A percentile compares a stretch with the other conserved stretches of the same genome.
Evolutionary conservation across 1,139 yeast species (phyloP).

Genomic region (Hemisphaericaspora subhashii): DNA sequence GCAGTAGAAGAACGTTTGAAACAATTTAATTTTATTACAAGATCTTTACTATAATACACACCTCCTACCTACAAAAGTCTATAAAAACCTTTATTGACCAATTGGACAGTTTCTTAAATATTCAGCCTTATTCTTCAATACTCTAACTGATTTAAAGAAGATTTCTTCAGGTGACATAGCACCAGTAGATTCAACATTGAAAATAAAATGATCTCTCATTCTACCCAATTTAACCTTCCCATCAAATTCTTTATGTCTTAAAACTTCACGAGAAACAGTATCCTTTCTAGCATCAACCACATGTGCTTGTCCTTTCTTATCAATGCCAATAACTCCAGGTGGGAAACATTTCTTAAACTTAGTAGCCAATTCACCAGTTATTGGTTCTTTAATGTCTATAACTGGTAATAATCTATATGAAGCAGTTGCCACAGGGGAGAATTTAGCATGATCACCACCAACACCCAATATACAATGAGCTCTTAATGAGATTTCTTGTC

Average conservation of each 20-base stretch:
- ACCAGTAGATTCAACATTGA: conserved; percentile 92
- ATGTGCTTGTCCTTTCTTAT: conserved; percentile 63
- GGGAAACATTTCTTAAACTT: conserved; percentile 91
- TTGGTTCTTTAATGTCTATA: conserved; percentile 73
- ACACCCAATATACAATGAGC: conserved; percentile 91
- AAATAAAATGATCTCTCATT: conserved; percentile 87
- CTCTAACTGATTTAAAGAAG: conserved; percentile 83
- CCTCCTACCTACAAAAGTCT: background rate
- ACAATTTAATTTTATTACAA: no score
- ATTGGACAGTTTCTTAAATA: conserved; percentile 79
- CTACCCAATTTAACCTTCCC: conserved; percentile 91
- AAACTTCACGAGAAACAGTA: conserved; percentile 94
- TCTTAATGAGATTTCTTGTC: conserved; percentile 88
- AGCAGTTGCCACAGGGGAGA: conserved; percentile 96
- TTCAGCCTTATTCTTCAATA: conserved; percentile 82
- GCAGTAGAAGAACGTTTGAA: no score
- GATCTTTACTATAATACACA: background rate
- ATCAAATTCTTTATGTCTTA: conserved; percentile 87
- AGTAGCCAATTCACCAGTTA: conserved; percentile 72
- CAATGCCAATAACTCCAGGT: conserved; percentile 81
- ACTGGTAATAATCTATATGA: conserved; percentile 95
- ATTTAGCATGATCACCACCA: conserved; percentile 96
- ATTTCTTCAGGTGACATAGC: conserved; percentile 97
- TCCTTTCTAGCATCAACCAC: conserved; percentile 90
- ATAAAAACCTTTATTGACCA: conserved; percentile 51